Evolutionary conservation across 2,329 filamentous ascomycete species (phyloP).

Genomic region (Calonectria hongkongensis): DNA sequence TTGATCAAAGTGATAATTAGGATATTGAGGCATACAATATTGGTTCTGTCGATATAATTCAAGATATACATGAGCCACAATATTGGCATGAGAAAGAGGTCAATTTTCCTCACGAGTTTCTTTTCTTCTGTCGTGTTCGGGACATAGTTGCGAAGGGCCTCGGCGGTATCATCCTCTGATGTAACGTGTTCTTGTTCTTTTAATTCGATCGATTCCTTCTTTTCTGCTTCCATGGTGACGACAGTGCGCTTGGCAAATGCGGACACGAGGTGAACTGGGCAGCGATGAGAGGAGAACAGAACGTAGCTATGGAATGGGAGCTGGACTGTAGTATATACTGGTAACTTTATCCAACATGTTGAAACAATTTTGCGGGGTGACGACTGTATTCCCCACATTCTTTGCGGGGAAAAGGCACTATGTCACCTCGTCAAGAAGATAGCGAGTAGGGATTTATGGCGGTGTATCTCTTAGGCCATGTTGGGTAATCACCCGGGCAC

Average conservation of each 20-base stretch:
- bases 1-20: background rate
- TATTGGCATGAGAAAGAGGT: conserved; percentile 69
- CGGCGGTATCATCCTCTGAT: background rate
- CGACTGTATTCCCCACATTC: background rate
- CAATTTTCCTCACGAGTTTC: conserved; percentile 65
- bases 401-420: conserved; percentile 9
- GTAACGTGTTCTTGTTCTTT: background rate
- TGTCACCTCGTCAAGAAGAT: background rate
- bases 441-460: background rate
- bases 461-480: background rate
- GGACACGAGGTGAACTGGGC: too few species aligned
- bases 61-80: conserved; percentile 59
- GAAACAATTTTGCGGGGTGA: background rate
- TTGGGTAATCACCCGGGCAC: background rate
- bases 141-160: conserved; percentile 27
- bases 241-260: background rate
- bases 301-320: background rate
- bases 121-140: conserved; percentile 51
- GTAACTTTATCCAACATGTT: too few species aligned
- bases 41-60: conserved; percentile 53
- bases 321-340: background rate
- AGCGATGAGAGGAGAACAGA: background rate
- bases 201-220: conserved; percentile 1
- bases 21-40: conserved; percentile 47
- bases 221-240: background rate